A percentile compares a stretch with the other conserved stretches of the same genome.
phyloP scores from a whole-genome alignment of 129 eudicot species.

The Chrysanthemum makinoi region DNA sequence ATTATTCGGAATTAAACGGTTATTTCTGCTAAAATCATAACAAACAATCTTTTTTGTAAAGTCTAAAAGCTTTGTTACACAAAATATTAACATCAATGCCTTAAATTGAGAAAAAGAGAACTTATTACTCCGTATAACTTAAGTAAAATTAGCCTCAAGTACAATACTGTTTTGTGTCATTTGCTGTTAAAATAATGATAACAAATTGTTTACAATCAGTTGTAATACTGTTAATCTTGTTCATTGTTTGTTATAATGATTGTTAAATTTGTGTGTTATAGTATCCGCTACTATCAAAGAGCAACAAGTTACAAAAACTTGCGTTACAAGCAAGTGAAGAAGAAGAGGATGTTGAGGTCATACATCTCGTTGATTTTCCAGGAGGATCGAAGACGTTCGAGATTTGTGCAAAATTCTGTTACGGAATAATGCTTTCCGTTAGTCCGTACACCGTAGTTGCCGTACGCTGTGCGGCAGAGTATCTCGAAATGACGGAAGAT shows the following conservation, averaged over 20 bases:
- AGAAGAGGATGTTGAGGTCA: slow-evolving; percentile 48
- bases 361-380: slow-evolving; percentile 60
- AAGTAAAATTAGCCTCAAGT: no score
- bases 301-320: slow-evolving; percentile 75
- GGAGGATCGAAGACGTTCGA: slow-evolving; percentile 84
- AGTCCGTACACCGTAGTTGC: slow-evolving; percentile 82
- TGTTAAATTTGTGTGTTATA: slow-evolving; percentile 23
- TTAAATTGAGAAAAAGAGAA: no score
- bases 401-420: slow-evolving; percentile 89
- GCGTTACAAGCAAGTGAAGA: slow-evolving; percentile 50
- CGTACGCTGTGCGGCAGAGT: slow-evolving; percentile 91
- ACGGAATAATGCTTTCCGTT: slow-evolving; percentile 71
- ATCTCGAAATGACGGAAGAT: slow-evolving; percentile 87
- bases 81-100: no score
- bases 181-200: no score
- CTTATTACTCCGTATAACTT: no score
- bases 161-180: no score
- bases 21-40: no score
- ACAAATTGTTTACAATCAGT: background rate
- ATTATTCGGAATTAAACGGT: no score
- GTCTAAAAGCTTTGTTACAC: no score
- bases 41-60: no score
- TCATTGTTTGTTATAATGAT: background rate
- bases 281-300: slow-evolving; percentile 92
- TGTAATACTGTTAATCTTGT: no score